Conservation (phyloP, 2,329 filamentous ascomycete species). For the Chaetomium olivaceum region DNA sequence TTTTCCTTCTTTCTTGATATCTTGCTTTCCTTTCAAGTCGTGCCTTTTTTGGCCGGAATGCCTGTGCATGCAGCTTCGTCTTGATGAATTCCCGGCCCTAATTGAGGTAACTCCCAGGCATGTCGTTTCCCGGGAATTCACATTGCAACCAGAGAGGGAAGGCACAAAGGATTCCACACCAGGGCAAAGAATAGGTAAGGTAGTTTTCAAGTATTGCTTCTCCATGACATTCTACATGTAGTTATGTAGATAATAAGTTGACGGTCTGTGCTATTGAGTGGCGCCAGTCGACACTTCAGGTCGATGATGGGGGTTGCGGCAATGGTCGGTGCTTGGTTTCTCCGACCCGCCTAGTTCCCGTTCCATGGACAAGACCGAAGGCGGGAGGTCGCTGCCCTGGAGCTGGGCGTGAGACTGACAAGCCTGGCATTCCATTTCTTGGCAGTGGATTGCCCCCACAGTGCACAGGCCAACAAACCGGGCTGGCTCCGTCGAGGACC, state of each 20-base stretch:
- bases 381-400: not conserved
- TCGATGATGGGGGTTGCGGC: not conserved
- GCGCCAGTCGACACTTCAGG: too few species aligned
- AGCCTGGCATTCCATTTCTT: not conserved
- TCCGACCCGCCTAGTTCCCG: constrained; percentile 18
- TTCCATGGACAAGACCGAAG: too few species aligned
- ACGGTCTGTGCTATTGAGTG: not conserved
- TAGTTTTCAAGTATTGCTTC: not conserved
- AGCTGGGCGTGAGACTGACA: not conserved
- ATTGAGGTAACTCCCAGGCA: too few species aligned
- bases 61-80: not conserved
- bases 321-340: constrained; percentile 23
- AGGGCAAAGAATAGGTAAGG: not conserved
- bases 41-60: not conserved
- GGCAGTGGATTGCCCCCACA: constrained; percentile 15
- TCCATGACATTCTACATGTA: not conserved
- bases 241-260: not conserved
- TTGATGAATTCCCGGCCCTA: not conserved
- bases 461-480: constrained; percentile 27
- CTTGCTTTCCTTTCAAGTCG: too few species aligned
- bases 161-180: not conserved
- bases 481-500: constrained; percentile 21
- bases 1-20: too few species aligned
- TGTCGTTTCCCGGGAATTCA: too few species aligned
- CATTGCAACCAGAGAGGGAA: not conserved